phyloP scores from a whole-genome alignment of 2,329 filamentous ascomycete species.

The Ceratocystis ficicola region DNA sequence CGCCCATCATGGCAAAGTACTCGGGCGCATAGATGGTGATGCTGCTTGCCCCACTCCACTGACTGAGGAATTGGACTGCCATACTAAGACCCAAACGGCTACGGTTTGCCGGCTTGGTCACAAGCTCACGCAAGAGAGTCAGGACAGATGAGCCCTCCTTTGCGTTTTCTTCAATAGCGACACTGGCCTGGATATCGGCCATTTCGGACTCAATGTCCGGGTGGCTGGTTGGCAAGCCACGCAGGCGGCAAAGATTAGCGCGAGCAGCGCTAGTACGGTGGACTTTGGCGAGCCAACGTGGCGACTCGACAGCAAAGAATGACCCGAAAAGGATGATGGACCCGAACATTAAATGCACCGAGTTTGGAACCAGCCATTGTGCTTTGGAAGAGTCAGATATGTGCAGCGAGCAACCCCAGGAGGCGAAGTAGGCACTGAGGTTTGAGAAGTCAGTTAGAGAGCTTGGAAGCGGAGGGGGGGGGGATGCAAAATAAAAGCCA shows the following conservation, averaged over 20 bases:
- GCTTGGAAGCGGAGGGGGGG: neutral
- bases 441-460: neutral
- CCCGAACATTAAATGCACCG: constrained; percentile 66
- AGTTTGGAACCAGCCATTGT: constrained; percentile 56
- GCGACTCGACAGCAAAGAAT: constrained; percentile 57
- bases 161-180: constrained; percentile 60
- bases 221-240: constrained; percentile 51
- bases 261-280: constrained; percentile 48
- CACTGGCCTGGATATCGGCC: constrained; percentile 49
- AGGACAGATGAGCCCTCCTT: constrained; percentile 52
- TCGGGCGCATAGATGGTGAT: constrained; percentile 69
- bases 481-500: neutral
- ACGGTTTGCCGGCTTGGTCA: constrained; percentile 54
- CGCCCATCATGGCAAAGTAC: constrained; percentile 60
- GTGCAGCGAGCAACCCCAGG: constrained; percentile 46
- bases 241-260: constrained; percentile 44
- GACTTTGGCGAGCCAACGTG: constrained; percentile 56
- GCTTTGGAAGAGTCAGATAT: constrained; percentile 36
- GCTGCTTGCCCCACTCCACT: constrained; percentile 60
- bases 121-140: constrained; percentile 56
- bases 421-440: constrained; percentile 56
- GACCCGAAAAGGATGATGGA: constrained; percentile 57
- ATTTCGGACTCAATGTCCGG: constrained; percentile 39
- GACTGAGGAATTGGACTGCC: constrained; percentile 57
- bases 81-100: constrained; percentile 60